Conservation (phyloP, 805 yeast species). For the Candida incommunis region DNA sequence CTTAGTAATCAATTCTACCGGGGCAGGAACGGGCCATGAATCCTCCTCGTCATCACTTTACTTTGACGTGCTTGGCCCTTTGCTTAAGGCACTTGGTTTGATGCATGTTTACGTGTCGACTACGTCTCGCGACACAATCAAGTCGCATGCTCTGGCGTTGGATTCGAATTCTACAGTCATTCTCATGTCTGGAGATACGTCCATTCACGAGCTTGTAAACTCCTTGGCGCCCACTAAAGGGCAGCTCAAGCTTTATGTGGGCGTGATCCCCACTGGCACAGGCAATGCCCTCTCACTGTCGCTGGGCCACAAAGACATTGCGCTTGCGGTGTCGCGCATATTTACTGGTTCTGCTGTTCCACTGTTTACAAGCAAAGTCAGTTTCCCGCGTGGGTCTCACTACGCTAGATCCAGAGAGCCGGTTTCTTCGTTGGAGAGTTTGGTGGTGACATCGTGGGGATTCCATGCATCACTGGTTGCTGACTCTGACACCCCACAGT, state of each 20-base stretch:
- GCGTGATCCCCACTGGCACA: slow-evolving; percentile 60
- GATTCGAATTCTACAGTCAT: slow-evolving; percentile 30
- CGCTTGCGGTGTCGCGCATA: slow-evolving; percentile 17
- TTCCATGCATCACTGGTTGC: slow-evolving; percentile 79
- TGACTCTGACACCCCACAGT: slow-evolving; percentile 56
- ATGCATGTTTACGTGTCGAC: slow-evolving; percentile 24
- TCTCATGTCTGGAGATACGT: slow-evolving; percentile 77
- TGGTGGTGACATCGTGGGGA: slow-evolving; percentile 70
- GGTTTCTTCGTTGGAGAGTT: slow-evolving; percentile 22
- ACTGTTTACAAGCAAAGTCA: slow-evolving; percentile 31
- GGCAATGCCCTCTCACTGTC: slow-evolving; percentile 74
- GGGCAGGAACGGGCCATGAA: background rate
- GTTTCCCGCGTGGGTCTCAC: slow-evolving; percentile 28
- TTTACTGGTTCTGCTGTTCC: slow-evolving; percentile 18
- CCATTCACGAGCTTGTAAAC: slow-evolving; percentile 64
- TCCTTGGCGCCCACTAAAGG: slow-evolving; percentile 16
- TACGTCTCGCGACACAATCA: slow-evolving; percentile 15
- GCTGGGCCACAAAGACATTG: slow-evolving; percentile 23
- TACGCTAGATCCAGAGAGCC: slow-evolving; percentile 14
- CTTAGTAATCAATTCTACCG: slow-evolving; percentile 1
- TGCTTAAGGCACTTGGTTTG: slow-evolving; percentile 20
- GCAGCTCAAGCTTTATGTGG: slow-evolving; percentile 10
- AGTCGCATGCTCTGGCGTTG: slow-evolving; percentile 19
- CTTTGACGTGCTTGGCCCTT: slow-evolving; percentile 19
- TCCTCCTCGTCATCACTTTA: slow-evolving; percentile 9